Base-by-base conservation (phyloP, 192 early-diverging fungal species). In the Diversispora epigaea region DNA sequence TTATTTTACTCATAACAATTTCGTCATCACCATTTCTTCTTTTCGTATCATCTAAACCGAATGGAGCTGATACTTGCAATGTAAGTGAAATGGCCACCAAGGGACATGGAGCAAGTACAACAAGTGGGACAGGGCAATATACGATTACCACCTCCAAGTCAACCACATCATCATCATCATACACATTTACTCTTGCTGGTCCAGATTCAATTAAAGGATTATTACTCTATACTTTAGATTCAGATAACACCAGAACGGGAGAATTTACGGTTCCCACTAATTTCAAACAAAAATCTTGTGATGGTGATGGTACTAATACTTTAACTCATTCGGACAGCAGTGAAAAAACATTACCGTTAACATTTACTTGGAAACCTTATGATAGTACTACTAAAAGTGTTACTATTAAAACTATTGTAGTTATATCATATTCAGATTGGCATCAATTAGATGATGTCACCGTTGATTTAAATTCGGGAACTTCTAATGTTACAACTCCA, bases 11-110 rank as follows among this genome's bases (percentile, higher is more conserved):
- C 40, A 41, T 64, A 4, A n/a, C 50, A 11, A 17, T 54, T 4
- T 54, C 50, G 10, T 64, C 25, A 44, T 43, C 39, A 41, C 40
- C 15, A 64, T 44, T 1, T 40, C 62, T 15, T 64, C 43, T 17
- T 32, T 64, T 22, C 25, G 65, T 57, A n/a, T 57, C 50, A 54
- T 21, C 69, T 17, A 56, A 19, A 43, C 52, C 69, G 7, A 15
- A 11, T 4, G 69, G 69, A 56, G 69, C 69, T 71, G 69, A 17
- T 41, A 71, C 69, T 56, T 71, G 69, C 40, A 17, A 43, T 57
- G 52, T 71, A 19, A 32, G 40, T n/a, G 52, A 21, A 3, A 71
- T 71, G 55, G 17, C 68, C 3, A 71, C 17, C 14, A 1, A 11
- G 6, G 69, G 40, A 0, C 69, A 71, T 71, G 64, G 64, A 17